These are phyloP conservation scores for Auricularia auricula-judae DNA, from an alignment of 768 basidiomycete genomes.

Conservation along the genomic window DNA sequence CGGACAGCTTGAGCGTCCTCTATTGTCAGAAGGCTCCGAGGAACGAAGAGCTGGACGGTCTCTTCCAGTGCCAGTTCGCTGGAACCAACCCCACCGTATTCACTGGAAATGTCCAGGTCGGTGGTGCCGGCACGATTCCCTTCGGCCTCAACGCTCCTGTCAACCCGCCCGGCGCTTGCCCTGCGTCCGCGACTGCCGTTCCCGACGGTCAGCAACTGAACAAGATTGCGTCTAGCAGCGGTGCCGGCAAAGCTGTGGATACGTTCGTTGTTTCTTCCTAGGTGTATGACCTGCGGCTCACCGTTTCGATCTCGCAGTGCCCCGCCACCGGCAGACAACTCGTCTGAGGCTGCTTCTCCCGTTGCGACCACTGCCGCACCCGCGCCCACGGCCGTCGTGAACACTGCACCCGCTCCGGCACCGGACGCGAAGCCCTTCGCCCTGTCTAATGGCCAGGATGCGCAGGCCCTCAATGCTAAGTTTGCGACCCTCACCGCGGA, in stretches of 20 bases:
- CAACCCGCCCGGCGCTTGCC: slow-evolving; percentile 39
- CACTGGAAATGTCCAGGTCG: slow-evolving; percentile 31
- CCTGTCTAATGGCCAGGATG: slow-evolving; percentile 36
- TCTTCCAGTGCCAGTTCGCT: slow-evolving; percentile 50
- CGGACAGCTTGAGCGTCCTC: slow-evolving; percentile 31
- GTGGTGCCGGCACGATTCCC: slow-evolving; percentile 40
- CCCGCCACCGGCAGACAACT: slow-evolving; percentile 7
- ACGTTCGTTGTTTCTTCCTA: not conserved
- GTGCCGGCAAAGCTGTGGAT: not conserved
- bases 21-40: slow-evolving; percentile 45
- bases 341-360: not conserved
- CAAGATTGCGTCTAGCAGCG: slow-evolving; percentile 24
- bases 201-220: slow-evolving; percentile 36
- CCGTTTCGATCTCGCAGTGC: not conserved
- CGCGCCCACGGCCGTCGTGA: not conserved
- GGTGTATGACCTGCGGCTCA: not conserved
- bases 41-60: slow-evolving; percentile 41
- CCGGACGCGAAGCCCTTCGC: slow-evolving; percentile 16
- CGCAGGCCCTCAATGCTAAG: slow-evolving; percentile 34
- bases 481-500: slow-evolving; percentile 17
- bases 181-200: slow-evolving; percentile 34
- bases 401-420: not conserved
- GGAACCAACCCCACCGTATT: slow-evolving; percentile 34
- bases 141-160: slow-evolving; percentile 31
- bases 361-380: not conserved